Conservation (phyloP, 176 grass and related monocot genomes). For the Triticum timopheevii region DNA sequence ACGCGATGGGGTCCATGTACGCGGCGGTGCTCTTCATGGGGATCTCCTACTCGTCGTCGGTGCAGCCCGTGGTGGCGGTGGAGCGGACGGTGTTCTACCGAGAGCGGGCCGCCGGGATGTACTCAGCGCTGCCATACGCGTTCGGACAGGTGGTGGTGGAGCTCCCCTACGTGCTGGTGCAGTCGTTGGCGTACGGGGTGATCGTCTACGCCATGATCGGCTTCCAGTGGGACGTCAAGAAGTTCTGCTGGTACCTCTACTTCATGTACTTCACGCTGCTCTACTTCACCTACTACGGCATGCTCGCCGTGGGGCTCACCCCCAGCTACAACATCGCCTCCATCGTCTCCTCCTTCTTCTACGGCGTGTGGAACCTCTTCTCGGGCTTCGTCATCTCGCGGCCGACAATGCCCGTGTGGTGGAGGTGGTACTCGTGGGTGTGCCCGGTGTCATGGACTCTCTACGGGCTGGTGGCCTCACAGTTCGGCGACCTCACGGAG, state of each 20-base stretch:
- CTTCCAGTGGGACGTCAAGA: slow-evolving; percentile 50
- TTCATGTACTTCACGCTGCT: slow-evolving; percentile 73
- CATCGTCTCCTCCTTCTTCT: slow-evolving; percentile 57
- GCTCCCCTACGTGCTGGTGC: slow-evolving; percentile 50
- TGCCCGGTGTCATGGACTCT: slow-evolving; percentile 58
- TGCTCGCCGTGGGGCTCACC: slow-evolving; percentile 53
- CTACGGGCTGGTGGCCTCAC: slow-evolving; percentile 51
- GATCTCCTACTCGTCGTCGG: slow-evolving; percentile 48
- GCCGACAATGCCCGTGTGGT: slow-evolving; percentile 54
- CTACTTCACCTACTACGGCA: slow-evolving; percentile 65
- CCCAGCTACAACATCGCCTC: slow-evolving; percentile 55
- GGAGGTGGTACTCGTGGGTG: slow-evolving; percentile 59
- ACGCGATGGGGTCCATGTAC: slow-evolving; percentile 73
- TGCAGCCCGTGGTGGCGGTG: slow-evolving; percentile 49
- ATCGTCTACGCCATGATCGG: slow-evolving; percentile 56
- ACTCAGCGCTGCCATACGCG: slow-evolving; percentile 57
- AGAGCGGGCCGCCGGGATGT: slow-evolving; percentile 58
- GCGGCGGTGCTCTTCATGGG: slow-evolving; percentile 65
- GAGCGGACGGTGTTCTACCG: slow-evolving; percentile 57
- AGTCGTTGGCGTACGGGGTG: slow-evolving; percentile 46
- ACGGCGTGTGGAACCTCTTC: slow-evolving; percentile 63
- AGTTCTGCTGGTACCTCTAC: slow-evolving; percentile 65
- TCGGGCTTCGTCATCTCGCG: slow-evolving; percentile 57
- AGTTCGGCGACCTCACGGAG: slow-evolving; percentile 49
- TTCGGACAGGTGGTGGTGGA: slow-evolving; percentile 59